phyloP scores from a whole-genome alignment of 495 filamentous ascomycete genomes.

The Lasiosphaeria hispida region DNA sequence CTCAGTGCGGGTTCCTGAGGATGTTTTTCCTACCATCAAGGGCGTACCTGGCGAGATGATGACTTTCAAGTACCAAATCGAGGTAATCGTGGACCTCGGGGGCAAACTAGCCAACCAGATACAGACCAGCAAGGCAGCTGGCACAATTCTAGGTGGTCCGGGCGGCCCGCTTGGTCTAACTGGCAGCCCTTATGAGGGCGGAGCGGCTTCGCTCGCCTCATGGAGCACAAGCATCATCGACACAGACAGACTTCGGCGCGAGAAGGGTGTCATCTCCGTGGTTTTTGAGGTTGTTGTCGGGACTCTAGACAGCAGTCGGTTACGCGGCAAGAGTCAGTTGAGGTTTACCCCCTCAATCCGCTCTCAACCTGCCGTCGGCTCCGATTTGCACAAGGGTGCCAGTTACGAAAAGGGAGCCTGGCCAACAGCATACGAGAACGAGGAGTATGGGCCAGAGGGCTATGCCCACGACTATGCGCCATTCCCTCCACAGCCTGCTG shows the following conservation, averaged over 20 bases:
- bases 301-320: slow-evolving; percentile 71
- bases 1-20: slow-evolving; percentile 80
- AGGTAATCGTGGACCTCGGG: slow-evolving; percentile 87
- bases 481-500: slow-evolving; percentile 11
- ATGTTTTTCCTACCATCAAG: slow-evolving; percentile 88
- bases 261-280: slow-evolving; percentile 82
- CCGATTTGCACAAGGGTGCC: slow-evolving; percentile 9
- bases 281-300: slow-evolving; percentile 86
- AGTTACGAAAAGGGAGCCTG: slow-evolving; percentile 18
- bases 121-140: slow-evolving; percentile 42
- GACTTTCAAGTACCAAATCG: slow-evolving; percentile 87
- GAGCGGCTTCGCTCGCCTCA: slow-evolving; percentile 38
- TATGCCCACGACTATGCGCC: slow-evolving; percentile 28
- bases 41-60: slow-evolving; percentile 88
- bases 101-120: slow-evolving; percentile 69
- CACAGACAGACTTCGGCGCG: slow-evolving; percentile 78
- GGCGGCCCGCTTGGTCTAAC: slow-evolving; percentile 15
- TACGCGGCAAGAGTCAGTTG: slow-evolving; percentile 49
- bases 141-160: slow-evolving; percentile 17
- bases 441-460: slow-evolving; percentile 17
- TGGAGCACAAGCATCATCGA: slow-evolving; percentile 83
- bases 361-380: slow-evolving; percentile 17
- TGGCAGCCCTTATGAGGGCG: slow-evolving; percentile 31
- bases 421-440: slow-evolving; percentile 11
- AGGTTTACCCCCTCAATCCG: slow-evolving; percentile 28